phyloP scores from a whole-genome alignment of 2,329 filamentous ascomycete species.

The Conoideocrella luteorostrata region DNA sequence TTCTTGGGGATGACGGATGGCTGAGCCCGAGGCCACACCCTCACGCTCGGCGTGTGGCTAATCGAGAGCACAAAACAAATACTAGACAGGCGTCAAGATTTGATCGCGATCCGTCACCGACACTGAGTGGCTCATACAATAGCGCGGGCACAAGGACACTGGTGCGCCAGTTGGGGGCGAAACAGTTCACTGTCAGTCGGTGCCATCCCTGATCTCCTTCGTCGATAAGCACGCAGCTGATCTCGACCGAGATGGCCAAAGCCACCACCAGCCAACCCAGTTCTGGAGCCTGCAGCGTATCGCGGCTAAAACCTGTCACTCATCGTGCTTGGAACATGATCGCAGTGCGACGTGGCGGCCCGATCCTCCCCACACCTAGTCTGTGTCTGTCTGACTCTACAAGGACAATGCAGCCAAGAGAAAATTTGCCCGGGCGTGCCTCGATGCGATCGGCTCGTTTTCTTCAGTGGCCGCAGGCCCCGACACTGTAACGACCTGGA shows the following conservation, averaged over 20 bases:
- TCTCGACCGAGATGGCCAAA: too few relatives aligned
- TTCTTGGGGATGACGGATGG: not conserved
- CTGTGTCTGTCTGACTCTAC: too few relatives aligned
- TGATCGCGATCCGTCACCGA: too few relatives aligned
- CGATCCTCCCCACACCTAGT: constrained; percentile 9
- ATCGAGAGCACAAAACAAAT: too few relatives aligned
- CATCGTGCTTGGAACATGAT: constrained; percentile 5
- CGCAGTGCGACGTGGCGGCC: constrained; percentile 9
- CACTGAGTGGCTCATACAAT: too few relatives aligned
- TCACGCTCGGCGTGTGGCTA: not conserved
- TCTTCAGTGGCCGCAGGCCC: too few relatives aligned
- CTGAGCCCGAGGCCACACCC: not conserved
- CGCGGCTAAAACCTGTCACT: constrained; percentile 7
- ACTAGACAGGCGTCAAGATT: not conserved
- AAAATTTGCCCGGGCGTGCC: not conserved
- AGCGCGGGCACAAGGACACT: too few relatives aligned
- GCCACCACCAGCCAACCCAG: not conserved
- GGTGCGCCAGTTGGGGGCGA: not conserved
- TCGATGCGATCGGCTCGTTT: too few relatives aligned
- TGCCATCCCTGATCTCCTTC: not conserved
- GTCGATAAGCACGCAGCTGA: too few relatives aligned
- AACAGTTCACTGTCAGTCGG: not conserved
- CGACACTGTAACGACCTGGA: too few relatives aligned
- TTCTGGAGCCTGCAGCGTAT: constrained; percentile 4
- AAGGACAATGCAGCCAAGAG: not conserved